Base-by-base conservation (phyloP, 1,284 basidiomycete genomes). In the Ganoderma leucocontextum region DNA sequence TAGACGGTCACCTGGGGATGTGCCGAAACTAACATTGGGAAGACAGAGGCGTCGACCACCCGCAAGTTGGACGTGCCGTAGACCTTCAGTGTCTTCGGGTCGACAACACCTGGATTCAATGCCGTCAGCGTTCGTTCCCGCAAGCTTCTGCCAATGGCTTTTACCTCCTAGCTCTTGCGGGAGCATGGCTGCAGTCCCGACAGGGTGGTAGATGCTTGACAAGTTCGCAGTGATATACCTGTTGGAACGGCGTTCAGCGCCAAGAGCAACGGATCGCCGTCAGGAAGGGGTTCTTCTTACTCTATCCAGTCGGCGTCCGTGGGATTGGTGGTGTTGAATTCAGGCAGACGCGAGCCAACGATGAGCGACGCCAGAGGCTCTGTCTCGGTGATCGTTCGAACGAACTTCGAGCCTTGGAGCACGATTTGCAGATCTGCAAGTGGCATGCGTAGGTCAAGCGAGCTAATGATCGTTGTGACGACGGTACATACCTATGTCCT, bases 21-120 rank as follows among this genome's bases (percentile, higher is more conserved):
- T 9, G 82, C 80, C 39, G 83, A 79, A 66, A 86, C 83, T 68
- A 82, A 78, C 53, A 86, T 79, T 0, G 86, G 86, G 73, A 82
- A 85, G 25, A 89, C 80, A 0, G 84, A 86, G 19, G 84, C 79
- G 72, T 89, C 87, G n/a, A 81, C 83, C 2, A 86, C 84, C 39
- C 84, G 84, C 71, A 87, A 83, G 77, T 88, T 89, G 62, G 80
- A 66, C 10, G 85, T 84, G 41, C 89, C 89, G 76, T 91, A 88
- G 8, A 91, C 89, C 68, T 80, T 79, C 41, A 91, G 78, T 52
- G 84, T 82, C 25, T 86, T 78, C 22, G 66, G 66, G 76, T 88
- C 86, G 41, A 91, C 89, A 36, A 91, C 89, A 70, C 89, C 90
- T 70, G 33, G 22, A 13, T 19, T 44, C 29, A 29, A 29, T 13